Evolutionary conservation across 1,284 basidiomycete genomes (phyloP).

Genomic region (Termitomyces sp.): DNA sequence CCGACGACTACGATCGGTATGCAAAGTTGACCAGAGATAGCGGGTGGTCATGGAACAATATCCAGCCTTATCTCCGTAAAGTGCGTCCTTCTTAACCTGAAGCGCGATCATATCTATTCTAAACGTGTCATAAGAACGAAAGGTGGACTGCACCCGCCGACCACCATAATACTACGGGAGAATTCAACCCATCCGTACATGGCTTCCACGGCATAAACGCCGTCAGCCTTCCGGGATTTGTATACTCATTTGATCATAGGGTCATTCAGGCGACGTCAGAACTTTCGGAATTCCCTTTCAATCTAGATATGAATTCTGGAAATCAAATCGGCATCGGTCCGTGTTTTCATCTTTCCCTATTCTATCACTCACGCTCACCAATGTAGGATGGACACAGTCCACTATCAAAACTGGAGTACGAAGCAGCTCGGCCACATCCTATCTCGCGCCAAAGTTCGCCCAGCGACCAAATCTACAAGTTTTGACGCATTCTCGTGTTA

Average conservation of each 20-base stretch:
- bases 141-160: constrained; percentile 20
- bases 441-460: constrained; percentile 19
- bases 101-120: neutral
- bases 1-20: constrained; percentile 24
- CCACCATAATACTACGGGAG: constrained; percentile 22
- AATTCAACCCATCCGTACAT: constrained; percentile 25
- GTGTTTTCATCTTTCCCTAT: neutral
- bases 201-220: constrained; percentile 23
- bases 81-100: constrained; percentile 9
- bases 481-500: constrained; percentile 17
- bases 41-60: constrained; percentile 22
- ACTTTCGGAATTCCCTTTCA: constrained; percentile 18
- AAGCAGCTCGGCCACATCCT: constrained; percentile 22
- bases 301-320: constrained; percentile 20
- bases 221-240: constrained; percentile 21
- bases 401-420: constrained; percentile 20
- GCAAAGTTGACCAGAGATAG: constrained; percentile 18
- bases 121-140: constrained; percentile 19
- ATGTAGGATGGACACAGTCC: constrained; percentile 23
- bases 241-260: constrained; percentile 15
- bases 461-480: constrained; percentile 21
- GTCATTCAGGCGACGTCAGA: constrained; percentile 16
- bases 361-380: neutral
- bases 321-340: constrained; percentile 17
- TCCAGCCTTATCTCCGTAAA: constrained; percentile 22